phyloP scores from a whole-genome alignment of 2,329 filamentous ascomycete species.

The Huntiella abstrusa region DNA sequence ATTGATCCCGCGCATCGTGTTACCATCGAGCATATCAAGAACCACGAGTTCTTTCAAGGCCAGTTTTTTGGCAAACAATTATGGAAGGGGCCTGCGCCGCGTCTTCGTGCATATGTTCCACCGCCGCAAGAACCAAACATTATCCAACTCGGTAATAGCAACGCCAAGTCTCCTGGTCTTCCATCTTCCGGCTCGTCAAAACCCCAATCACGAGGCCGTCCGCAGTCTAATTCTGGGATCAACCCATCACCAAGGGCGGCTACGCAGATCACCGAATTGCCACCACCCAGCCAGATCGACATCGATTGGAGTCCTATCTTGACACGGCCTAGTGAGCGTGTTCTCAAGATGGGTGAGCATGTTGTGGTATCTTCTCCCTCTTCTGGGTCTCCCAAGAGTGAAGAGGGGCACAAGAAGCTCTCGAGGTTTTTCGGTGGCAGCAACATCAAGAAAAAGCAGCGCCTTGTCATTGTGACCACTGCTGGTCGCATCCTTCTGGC shows the following conservation, averaged over 20 bases:
- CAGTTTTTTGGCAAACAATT: conserved; percentile 65
- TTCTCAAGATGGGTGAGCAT: conserved; percentile 82
- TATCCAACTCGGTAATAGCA: conserved; percentile 38
- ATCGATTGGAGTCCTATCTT: conserved; percentile 97
- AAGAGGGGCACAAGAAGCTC: conserved; percentile 69
- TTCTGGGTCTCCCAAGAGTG: conserved; percentile 51
- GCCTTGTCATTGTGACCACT: conserved; percentile 87
- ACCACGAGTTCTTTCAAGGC: conserved; percentile 86
- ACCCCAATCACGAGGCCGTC: conserved; percentile 2
- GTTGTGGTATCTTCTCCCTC: conserved; percentile 66
- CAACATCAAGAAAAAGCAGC: conserved; percentile 78
- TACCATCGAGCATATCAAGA: conserved; percentile 90
- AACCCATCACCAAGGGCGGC: not conserved
- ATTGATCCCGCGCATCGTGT: conserved; percentile 69
- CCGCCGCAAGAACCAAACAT: conserved; percentile 53
- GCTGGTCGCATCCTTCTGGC: conserved; percentile 78
- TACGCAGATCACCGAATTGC: conserved; percentile 64
- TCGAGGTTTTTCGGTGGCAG: conserved; percentile 84
- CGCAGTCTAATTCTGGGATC: not conserved
- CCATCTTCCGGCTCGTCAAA: not conserved
- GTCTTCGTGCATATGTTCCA: conserved; percentile 67
- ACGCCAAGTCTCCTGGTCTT: not conserved
- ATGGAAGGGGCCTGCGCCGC: conserved; percentile 80
- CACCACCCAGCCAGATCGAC: conserved; percentile 89
- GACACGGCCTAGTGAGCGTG: conserved; percentile 78